phyloP scores from a whole-genome alignment of 345 rosid genomes.

The Brassica rapa region DNA sequence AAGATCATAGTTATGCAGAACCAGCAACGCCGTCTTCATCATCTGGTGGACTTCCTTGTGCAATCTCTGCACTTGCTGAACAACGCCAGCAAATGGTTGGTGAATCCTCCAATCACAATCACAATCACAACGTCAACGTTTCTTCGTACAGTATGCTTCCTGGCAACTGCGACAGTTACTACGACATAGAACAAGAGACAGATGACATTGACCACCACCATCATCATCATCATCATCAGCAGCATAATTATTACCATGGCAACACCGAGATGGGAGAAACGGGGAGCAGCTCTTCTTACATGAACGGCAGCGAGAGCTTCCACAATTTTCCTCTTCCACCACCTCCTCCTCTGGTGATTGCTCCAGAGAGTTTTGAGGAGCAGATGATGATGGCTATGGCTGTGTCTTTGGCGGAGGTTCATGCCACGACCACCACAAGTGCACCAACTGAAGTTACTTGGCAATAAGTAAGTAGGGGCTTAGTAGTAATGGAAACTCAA shows the following conservation, averaged over 20 bases:
- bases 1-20: conserved; percentile 46
- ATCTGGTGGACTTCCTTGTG: conserved; percentile 82
- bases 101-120: conserved; percentile 49
- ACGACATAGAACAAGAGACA: conserved; percentile 49
- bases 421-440: conserved; percentile 49
- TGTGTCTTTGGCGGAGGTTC: conserved; percentile 83
- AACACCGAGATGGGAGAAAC: conserved; percentile 56
- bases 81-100: conserved; percentile 73
- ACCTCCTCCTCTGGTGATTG: conserved; percentile 45
- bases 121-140: conserved; percentile 42
- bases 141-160: conserved; percentile 54
- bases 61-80: conserved; percentile 86
- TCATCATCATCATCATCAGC: conserved; percentile 18
- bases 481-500: conserved; percentile 18
- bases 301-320: conserved; percentile 44
- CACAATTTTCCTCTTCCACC: conserved; percentile 43
- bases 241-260: conserved; percentile 31
- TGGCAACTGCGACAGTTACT: conserved; percentile 51
- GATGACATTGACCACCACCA: conserved; percentile 43
- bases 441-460: conserved; percentile 60
- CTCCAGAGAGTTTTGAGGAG: conserved; percentile 92
- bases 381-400: conserved; percentile 98
- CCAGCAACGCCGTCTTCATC: conserved; percentile 68
- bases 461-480: conserved; percentile 52
- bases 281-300: conserved; percentile 71